Evolutionary conservation across 2,329 filamentous ascomycete species (phyloP), one percentile per base, ranked within the genome.

Genomic region (Cercospora citrullina): DNA sequence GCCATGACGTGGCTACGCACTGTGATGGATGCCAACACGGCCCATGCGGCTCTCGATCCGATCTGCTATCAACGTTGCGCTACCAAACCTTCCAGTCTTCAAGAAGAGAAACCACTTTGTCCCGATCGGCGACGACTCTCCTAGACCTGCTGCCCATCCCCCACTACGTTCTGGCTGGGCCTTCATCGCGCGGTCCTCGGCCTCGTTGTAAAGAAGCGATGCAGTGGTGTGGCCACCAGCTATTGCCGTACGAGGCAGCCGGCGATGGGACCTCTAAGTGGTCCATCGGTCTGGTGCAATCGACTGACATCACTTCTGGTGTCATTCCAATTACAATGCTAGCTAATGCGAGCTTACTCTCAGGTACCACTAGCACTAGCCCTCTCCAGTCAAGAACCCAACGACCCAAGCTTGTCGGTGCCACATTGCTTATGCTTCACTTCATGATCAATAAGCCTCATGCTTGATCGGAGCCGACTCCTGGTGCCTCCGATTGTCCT

Each of bases 371-470:
- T 30, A 12, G 59, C 42, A 12, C 42, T 42, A 63, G 21, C 60
- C 42, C 8, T 26, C 28, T 63, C 23, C 48, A 18, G 60, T 31
- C 18, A 30, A 16, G 42, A 53, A 57, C 28, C 53, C 23, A 57
- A 57, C 53, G 23, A 31, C 53, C 26, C 53, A 31, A 57, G 53
- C 53, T 57, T 57, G 12, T 57, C 53, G 53, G 16, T 30, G 53
- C 53, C 53, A 57, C 53, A 57, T 57, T 57, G 53, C 53, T 57
- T 57, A 57, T 31, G 14, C 53, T 57, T 51, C 45, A 51, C 45
- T 51, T 5, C 45, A 51, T 10, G 21, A 51, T 51, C 45, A 51
- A 12, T 23, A 14, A 51, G 45, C 21, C 45, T 51, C 45, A 51
- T 21, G 21, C 9, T 23, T 12, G 45, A 23, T 51, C 18, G 45